Evolutionary conservation across 257 asterid species (phyloP), one percentile per base, ranked within the genome.

Genomic region (Plantago elongata): DNA sequence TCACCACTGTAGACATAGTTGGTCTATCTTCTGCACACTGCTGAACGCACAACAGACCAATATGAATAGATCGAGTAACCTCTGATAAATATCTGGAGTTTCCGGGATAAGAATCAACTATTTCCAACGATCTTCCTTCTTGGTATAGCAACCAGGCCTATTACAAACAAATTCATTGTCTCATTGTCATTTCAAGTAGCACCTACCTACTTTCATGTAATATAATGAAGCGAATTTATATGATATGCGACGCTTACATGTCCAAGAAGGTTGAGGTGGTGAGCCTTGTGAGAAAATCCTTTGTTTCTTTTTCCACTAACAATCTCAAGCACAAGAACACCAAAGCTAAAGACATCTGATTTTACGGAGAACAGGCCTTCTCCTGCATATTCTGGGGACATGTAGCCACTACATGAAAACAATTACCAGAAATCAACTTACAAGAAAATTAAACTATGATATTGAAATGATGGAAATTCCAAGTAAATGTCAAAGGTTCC

Each of bases 81-180:
- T 73, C 69, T 4, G 65, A 42, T 37, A 40, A 17, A 45, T 48
- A 12, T 12, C 11, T 7, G 4, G 79, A 67, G 7, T 34, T 16
- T 9, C 16, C 14, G 0, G 63, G 18, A 43, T 16, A 45, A 29
- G 60, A 11, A n/a, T 74, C 79, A 4, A 65, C 47, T 14, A 78
- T 48, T 69, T 78, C 78, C 37, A 60, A 1, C 9, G 71, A 52
- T 51, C 55, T 69, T 10, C 60, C 81, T 75, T 78, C 76, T 69
- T 8, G 66, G 61, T 75, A 30, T 17, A 78, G 81, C 56, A 45
- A 66, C 81, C 84, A 78, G 16, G 76, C 70, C 84, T 78, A 68
- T 44, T 27, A 2, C 9, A 62, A 54, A 61, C 12, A 34, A 4
- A 34, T 34, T 34, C 40, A 34, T 5, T 34, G 5, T 34, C 8